phyloP scores from a whole-genome alignment of 164 flowering plant species.

The Vitis rotundifolia region DNA sequence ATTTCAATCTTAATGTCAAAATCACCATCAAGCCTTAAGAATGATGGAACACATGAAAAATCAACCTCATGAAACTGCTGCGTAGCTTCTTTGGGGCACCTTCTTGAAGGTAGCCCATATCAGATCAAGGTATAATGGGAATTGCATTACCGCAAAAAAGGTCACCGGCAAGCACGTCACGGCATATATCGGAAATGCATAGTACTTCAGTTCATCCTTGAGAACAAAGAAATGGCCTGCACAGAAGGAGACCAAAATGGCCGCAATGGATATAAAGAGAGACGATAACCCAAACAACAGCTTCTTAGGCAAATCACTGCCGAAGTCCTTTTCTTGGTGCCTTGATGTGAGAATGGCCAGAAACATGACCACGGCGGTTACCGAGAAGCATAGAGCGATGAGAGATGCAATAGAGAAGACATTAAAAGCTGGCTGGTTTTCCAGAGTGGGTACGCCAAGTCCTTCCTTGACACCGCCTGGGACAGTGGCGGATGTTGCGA shows the following conservation, averaged over 20 bases:
- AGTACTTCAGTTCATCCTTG: neutral
- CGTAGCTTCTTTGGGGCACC: constrained; percentile 12
- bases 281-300: constrained; percentile 23
- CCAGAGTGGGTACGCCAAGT: constrained; percentile 16
- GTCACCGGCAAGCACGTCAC: constrained; percentile 13
- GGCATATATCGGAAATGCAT: constrained; percentile 10
- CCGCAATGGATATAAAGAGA: constrained; percentile 23
- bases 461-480: constrained; percentile 25
- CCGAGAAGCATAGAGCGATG: constrained; percentile 25
- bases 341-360: constrained; percentile 26
- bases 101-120: constrained; percentile 9
- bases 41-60: too few species aligned
- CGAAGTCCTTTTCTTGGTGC: constrained; percentile 17
- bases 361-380: constrained; percentile 24
- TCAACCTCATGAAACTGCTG: too few species aligned
- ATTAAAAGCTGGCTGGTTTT: constrained; percentile 9
- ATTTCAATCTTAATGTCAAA: too few species aligned
- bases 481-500: constrained; percentile 18
- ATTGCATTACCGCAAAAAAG: constrained; percentile 4
- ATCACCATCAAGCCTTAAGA: too few species aligned
- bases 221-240: constrained; percentile 19
- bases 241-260: constrained; percentile 32
- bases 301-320: constrained; percentile 15
- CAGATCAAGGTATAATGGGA: constrained; percentile 20
- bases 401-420: constrained; percentile 25